phyloP scores from a whole-genome alignment of 257 asterid genomes.

The Nicotiana paniculata region DNA sequence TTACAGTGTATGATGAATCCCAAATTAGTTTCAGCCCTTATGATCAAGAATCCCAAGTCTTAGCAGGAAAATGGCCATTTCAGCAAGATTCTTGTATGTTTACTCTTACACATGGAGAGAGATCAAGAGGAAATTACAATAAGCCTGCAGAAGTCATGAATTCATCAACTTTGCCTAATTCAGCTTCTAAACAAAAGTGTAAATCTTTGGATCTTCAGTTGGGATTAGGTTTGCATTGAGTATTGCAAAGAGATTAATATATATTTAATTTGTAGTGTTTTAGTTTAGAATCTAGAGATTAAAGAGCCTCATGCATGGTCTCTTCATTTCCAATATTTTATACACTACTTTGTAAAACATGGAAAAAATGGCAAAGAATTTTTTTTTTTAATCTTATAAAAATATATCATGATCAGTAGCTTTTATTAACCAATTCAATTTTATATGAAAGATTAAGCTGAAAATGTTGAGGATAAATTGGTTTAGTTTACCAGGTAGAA shows the following conservation, averaged over 20 bases:
- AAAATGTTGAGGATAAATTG: not conserved
- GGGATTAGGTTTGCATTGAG: slow-evolving; percentile 51
- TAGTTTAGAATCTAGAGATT: not conserved
- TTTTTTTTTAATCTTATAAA: not conserved
- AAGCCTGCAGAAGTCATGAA: slow-evolving; percentile 10
- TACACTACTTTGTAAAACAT: not conserved
- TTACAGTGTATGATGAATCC: slow-evolving; percentile 34
- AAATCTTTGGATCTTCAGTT: slow-evolving; percentile 61
- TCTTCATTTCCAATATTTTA: not conserved
- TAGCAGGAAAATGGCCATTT: slow-evolving; percentile 10
- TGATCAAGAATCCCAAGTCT: slow-evolving; percentile 12
- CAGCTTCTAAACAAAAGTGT: slow-evolving; percentile 32
- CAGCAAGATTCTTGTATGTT: slow-evolving; percentile 29
- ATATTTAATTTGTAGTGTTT: not conserved
- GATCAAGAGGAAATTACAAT: slow-evolving; percentile 17
- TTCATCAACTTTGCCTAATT: slow-evolving; percentile 14
- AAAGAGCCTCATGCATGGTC: not conserved
- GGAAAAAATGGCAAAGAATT: not conserved
- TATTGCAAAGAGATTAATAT: slow-evolving; percentile 16
- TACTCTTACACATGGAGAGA: slow-evolving; percentile 34
- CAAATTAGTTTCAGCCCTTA: slow-evolving; percentile 52
- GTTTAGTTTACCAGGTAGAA: not conserved
- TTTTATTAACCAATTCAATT: not conserved
- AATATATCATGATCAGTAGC: not conserved
- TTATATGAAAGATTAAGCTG: not conserved